Evolutionary conservation across 257 asterid genomes (phyloP).

Genomic region (Anisodus tanguticus): DNA sequence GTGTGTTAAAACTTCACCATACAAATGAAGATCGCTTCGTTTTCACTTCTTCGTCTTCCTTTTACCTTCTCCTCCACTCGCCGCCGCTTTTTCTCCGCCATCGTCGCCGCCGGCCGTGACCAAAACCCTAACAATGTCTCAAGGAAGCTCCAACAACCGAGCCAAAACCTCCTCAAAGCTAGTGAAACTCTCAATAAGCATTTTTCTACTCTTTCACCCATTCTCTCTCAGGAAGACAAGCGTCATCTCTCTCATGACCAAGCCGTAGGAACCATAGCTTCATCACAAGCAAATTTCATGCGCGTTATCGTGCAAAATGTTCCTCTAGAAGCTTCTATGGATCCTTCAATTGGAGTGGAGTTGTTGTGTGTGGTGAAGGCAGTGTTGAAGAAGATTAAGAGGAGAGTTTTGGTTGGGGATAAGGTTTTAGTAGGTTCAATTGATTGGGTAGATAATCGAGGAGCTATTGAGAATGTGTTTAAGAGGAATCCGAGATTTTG

Average conservation of each 20-base stretch:
- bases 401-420: constrained; percentile 95
- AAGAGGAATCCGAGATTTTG: constrained; percentile 68
- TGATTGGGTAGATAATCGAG: constrained; percentile 90
- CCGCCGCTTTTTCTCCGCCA: constrained; percentile 42
- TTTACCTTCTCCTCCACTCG: constrained; percentile 43
- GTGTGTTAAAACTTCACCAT: not conserved
- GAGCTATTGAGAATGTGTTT: constrained; percentile 90
- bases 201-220: constrained; percentile 66
- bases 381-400: constrained; percentile 85
- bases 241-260: constrained; percentile 61
- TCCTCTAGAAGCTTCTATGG: constrained; percentile 34
- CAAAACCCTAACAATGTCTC: constrained; percentile 50
- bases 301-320: constrained; percentile 92
- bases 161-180: constrained; percentile 64
- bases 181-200: constrained; percentile 66
- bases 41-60: constrained; percentile 25
- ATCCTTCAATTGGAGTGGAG: constrained; percentile 57
- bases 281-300: constrained; percentile 97
- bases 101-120: constrained; percentile 44
- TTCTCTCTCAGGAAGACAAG: constrained; percentile 59
- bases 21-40: constrained; percentile 54
- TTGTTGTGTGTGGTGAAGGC: constrained; percentile 89
- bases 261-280: constrained; percentile 81
- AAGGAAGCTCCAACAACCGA: constrained; percentile 64
- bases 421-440: constrained; percentile 82